Base-by-base conservation (phyloP, 805 yeast species). In the Wickerhamiella cacticola region DNA sequence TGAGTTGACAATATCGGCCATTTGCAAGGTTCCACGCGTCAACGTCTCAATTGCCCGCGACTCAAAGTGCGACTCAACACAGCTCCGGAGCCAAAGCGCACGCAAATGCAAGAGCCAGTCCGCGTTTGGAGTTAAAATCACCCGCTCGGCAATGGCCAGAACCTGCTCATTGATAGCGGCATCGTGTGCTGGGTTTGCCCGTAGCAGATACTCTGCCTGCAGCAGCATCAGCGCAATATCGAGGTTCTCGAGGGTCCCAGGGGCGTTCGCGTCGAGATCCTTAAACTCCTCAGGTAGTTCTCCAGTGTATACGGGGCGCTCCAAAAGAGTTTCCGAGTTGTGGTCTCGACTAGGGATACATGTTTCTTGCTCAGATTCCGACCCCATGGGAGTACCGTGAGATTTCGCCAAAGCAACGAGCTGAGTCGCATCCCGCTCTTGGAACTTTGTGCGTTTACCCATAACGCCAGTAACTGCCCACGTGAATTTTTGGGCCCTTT, bases 1-100 rank as follows among this genome's bases (percentile, higher is more conserved):
- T 2, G 89, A 94, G 59, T 87, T 95, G 23, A 88, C 92, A 38
- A 92, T 68, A 2, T 94, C 80, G 48, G 88, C 89, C 80, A 92
- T 79, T 64, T 92, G 98, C 45, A 92, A 69, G 3, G 88, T 79
- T 45, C 97, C 97, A 61, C 98, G 74, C 65, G 92, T 97, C 21
- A 89, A 80, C 1, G 96, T 89, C 60, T 82, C 79, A 1, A 94
- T 78, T 54, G 78, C 79, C 44, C 73, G 71, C 0, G 95, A 75
- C 62, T 92, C 98, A 31, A 88, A 68, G 18, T 83, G 57, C 0
- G 95, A 76, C 61, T 92, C 98, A 29, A 89, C 68, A 16, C 83
- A 56, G 6, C 96, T 85, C 61, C 97, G 75, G 58, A 81, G 83
- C 96, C 96, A 92, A 39, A 92, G 67, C 0, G 94, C 82, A 52